These are phyloP conservation scores for Cairneyella variabilis DNA, from an alignment of 495 filamentous ascomycete genomes.

Conservation along the genomic window DNA sequence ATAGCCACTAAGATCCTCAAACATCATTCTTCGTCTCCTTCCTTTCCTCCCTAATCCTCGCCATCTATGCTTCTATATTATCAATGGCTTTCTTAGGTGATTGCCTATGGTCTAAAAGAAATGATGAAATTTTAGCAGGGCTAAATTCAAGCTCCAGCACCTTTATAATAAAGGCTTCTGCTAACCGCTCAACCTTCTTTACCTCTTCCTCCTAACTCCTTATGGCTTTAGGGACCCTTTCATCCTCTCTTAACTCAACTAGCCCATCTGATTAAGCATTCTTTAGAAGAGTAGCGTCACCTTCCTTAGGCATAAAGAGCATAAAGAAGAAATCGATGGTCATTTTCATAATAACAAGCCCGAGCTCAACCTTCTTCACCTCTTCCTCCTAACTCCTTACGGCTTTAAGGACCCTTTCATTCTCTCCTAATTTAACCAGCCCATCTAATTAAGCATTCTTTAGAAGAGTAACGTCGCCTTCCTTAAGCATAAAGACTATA, in stretches of 20 bases:
- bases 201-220: constrained; percentile 27
- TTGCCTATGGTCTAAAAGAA: constrained; percentile 62
- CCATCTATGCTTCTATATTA: not conserved
- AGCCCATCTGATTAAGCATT: not conserved
- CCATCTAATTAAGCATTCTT: not conserved
- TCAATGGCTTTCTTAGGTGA: constrained; percentile 33
- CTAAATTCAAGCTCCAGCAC: constrained; percentile 71
- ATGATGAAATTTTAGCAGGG: constrained; percentile 73
- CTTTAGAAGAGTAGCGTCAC: not conserved
- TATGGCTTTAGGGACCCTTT: constrained; percentile 8
- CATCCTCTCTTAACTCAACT: constrained; percentile 5
- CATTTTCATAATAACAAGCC: constrained; percentile 36
- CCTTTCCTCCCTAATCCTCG: no score
- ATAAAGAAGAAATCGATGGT: constrained; percentile 11
- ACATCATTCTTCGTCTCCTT: no score
- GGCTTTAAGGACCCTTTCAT: no score
- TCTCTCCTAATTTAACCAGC: no score
- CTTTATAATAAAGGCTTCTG: constrained; percentile 53
- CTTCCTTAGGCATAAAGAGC: constrained; percentile 12
- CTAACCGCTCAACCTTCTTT: constrained; percentile 32
- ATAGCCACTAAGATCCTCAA: no score
- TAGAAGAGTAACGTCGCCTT: not conserved
- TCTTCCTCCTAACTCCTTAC: no score
- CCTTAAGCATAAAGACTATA: constrained; percentile 14
- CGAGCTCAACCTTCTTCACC: constrained; percentile 65